Conservation (phyloP, 305 asterid genomes). For the Solanum hybrid region DNA sequence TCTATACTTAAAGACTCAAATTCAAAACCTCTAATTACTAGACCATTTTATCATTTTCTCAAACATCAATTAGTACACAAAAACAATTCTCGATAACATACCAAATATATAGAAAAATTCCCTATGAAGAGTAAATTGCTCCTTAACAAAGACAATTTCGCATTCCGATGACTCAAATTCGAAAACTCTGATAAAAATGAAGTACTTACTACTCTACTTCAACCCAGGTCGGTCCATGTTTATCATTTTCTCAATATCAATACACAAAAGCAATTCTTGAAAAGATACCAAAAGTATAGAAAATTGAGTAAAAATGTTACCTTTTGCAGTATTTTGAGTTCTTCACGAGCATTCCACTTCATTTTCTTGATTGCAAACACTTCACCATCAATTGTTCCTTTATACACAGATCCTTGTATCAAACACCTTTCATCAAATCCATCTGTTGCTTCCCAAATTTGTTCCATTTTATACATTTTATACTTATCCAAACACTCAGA, state of each 20-base stretch:
- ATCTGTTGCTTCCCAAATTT: constrained; percentile 57
- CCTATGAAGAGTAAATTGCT: too few relatives aligned
- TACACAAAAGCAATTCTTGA: background rate
- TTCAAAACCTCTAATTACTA: background rate
- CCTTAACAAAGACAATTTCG: background rate
- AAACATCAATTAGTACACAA: background rate
- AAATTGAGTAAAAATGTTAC: constrained; percentile 18
- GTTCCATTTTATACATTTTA: constrained; percentile 56
- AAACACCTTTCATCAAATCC: constrained; percentile 51
- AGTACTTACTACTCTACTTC: background rate
- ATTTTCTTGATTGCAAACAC: constrained; percentile 82
- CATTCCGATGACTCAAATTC: fast-evolving
- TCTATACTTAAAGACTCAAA: too few relatives aligned
- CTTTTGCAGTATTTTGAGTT: constrained; percentile 92
- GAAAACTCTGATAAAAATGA: fast-evolving
- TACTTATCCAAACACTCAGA: constrained; percentile 90
- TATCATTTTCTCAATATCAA: background rate
- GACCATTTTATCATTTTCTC: background rate
- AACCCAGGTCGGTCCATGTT: background rate
- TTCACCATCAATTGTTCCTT: constrained; percentile 57
- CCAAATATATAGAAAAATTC: too few relatives aligned
- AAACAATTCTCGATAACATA: too few relatives aligned
- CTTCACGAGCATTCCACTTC: constrained; percentile 96
- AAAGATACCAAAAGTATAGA: background rate
- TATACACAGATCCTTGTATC: constrained; percentile 82